phyloP scores from a whole-genome alignment of 108 stramenopile genomes.

The Nannochloropsis gaditana region DNA sequence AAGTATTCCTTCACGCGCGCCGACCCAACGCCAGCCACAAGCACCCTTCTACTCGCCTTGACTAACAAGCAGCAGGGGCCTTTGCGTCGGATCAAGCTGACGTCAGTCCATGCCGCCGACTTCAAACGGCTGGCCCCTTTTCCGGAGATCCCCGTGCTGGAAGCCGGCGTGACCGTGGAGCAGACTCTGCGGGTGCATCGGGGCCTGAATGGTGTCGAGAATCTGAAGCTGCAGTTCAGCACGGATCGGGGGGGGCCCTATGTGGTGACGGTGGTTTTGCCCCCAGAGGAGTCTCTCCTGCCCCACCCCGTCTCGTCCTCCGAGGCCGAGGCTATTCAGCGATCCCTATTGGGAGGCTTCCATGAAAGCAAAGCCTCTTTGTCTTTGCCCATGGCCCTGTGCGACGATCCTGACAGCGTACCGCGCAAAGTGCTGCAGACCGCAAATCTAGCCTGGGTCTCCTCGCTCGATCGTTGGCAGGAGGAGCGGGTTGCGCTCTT shows the following conservation, averaged over 20 bases:
- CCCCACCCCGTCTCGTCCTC: slow-evolving; percentile 24
- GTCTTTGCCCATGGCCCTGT: neutral
- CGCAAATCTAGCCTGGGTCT: slow-evolving; percentile 30
- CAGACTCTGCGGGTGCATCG: slow-evolving; percentile 27
- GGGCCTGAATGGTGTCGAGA: slow-evolving; percentile 27
- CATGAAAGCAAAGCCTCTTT: slow-evolving; percentile 18
- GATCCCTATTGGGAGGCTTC: neutral
- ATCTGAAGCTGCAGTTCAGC: slow-evolving; percentile 25
- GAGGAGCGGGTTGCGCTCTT: slow-evolving; percentile 29
- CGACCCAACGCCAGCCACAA: slow-evolving; percentile 18
- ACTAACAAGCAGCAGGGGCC: slow-evolving; percentile 30
- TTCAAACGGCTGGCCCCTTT: slow-evolving; percentile 24
- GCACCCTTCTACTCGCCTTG: slow-evolving; percentile 21
- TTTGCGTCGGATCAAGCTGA: slow-evolving; percentile 30
- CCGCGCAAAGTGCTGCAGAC: slow-evolving; percentile 28
- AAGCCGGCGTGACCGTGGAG: neutral
- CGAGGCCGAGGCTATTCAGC: neutral
- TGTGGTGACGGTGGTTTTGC: slow-evolving; percentile 34
- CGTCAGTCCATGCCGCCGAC: slow-evolving; percentile 26
- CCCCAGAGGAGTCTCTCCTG: slow-evolving; percentile 31
- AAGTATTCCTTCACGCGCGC: slow-evolving; percentile 30
- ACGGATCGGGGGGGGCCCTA: slow-evolving; percentile 38
- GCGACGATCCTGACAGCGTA: slow-evolving; percentile 21
- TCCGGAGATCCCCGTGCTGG: slow-evolving; percentile 30
- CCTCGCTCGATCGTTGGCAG: neutral